Base-by-base conservation (phyloP, 768 basidiomycete species). In the Glaciozyma martinii region DNA sequence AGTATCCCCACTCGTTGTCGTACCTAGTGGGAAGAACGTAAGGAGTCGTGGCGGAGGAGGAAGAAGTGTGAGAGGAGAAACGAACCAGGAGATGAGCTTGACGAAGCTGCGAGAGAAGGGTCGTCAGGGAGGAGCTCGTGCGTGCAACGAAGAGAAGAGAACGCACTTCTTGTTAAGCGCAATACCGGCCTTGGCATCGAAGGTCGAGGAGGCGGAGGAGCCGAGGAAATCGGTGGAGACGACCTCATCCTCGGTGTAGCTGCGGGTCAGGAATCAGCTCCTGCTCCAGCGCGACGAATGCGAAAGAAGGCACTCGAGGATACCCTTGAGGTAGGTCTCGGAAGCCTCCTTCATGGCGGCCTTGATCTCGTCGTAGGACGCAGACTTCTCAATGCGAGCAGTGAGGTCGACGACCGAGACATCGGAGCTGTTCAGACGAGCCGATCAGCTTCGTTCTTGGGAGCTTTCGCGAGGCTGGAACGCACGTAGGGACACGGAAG, bases 401-500 rank as follows among this genome's bases (percentile, higher is more conserved):
- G 93, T 90, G 71, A 99, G 86, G 80, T 99, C 94, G 76, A 97
- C 93, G 73, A 97, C 94, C 72, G 94, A 98, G 73, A 98, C 94
- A 74, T 98, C 71, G 37, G 67, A 42, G 55, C 61, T 66, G 58
- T 40, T 13, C 37, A 40, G 12, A 13, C 10, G 23, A 30, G 6
- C 27, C 6, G 27, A 19, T 27, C n/a, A 60, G n/a, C 18, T 10
- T 32, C 53, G 30, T 30, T 16, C 29, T 16, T 5, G 3, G 3
- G 53, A 33, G 18, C 16, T 33, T 16, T 16, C 8, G 13, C 40
- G 43, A 44, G 47, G 30, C 7, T 30, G n/a, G 18, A 29, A 61
- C 89, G 74, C 88, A 80, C 66, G 90, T 93, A 71, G 94, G 94
- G 65, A 98, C 87, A 80, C 94, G 94, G 92, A 99, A 97, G 56